Percentiles rank a stretch among this genome's conserved stretches.
Evolutionary conservation across 108 stramenopile species (phyloP).

Genomic region (Cyclotella sp.): DNA sequence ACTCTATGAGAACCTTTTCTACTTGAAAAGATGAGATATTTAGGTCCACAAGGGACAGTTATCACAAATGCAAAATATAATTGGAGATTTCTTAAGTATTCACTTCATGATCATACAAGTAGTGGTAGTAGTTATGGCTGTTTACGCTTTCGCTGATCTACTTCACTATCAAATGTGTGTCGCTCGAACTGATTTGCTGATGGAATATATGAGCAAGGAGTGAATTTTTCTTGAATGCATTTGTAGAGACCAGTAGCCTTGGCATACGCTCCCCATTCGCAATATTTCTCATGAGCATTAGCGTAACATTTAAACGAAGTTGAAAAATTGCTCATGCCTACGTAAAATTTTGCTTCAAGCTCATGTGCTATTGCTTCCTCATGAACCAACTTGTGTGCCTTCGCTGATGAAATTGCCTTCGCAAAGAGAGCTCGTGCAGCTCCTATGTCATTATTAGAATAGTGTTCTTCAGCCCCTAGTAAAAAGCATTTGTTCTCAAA

Average conservation of each 20-base stretch:
- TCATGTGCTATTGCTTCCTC: conserved; percentile 6
- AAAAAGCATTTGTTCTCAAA: conserved; percentile 27
- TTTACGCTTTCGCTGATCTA: too few relatives aligned
- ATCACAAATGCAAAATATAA: too few relatives aligned
- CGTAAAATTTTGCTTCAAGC: neutral
- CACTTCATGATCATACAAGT: too few relatives aligned
- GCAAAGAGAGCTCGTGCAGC: neutral
- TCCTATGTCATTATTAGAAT: neutral
- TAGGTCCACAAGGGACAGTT: too few relatives aligned
- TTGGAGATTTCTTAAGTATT: too few relatives aligned
- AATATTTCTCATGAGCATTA: neutral
- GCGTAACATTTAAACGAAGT: neutral
- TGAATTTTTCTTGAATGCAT: neutral
- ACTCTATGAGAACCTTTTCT: too few relatives aligned
- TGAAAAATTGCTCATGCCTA: neutral
- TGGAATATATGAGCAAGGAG: too few relatives aligned
- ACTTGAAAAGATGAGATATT: too few relatives aligned
- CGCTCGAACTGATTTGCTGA: too few relatives aligned
- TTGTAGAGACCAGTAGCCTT: neutral
- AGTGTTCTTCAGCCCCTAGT: conserved; percentile 25
- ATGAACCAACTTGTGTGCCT: conserved; percentile 20
- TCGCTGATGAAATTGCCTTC: conserved; percentile 18
- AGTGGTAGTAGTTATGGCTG: too few relatives aligned
- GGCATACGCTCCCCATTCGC: neutral
- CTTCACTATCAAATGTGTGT: too few relatives aligned